Evolutionary conservation across 768 basidiomycete species (phyloP).

Genomic region (Gelatoporia subvermispora): DNA sequence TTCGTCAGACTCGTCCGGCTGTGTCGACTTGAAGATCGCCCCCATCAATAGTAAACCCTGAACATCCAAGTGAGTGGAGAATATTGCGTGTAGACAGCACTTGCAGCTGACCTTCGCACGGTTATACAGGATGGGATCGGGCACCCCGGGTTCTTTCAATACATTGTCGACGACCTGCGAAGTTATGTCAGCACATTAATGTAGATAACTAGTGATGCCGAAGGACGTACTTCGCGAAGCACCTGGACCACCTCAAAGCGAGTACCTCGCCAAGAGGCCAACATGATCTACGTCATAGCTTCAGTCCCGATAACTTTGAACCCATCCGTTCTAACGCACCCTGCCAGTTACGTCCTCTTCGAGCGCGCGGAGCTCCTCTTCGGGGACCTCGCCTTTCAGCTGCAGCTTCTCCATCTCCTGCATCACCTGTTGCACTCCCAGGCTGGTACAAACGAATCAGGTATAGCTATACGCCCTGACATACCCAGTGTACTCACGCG

Average conservation of each 20-base stretch:
- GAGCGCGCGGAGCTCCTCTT: slow-evolving; percentile 79
- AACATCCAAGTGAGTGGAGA: neutral
- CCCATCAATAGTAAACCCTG: slow-evolving; percentile 87
- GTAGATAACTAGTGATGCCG: slow-evolving; percentile 3
- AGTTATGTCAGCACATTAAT: slow-evolving; percentile 10
- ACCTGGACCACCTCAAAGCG: slow-evolving; percentile 93
- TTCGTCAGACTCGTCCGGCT: slow-evolving; percentile 88
- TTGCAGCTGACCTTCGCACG: slow-evolving; percentile 69
- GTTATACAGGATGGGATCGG: slow-evolving; percentile 67
- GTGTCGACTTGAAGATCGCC: slow-evolving; percentile 79
- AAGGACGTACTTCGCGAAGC: slow-evolving; percentile 53
- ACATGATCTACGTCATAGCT: slow-evolving; percentile 58
- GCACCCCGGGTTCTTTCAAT: slow-evolving; percentile 69
- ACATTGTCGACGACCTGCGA: slow-evolving; percentile 77
- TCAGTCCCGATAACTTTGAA: neutral
- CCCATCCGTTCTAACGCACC: slow-evolving; percentile 33
- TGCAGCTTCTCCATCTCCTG: slow-evolving; percentile 89
- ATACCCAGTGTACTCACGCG: slow-evolving; percentile 56
- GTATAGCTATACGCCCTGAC: slow-evolving; percentile 1
- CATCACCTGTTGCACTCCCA: slow-evolving; percentile 78
- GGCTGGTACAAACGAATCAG: slow-evolving; percentile 25
- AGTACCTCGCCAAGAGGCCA: slow-evolving; percentile 97
- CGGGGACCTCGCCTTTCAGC: slow-evolving; percentile 80
- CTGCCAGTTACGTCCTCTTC: slow-evolving; percentile 94
- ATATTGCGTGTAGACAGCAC: neutral